Conservation (phyloP, 495 filamentous ascomycete genomes). For the Penicillium fimorum region DNA sequence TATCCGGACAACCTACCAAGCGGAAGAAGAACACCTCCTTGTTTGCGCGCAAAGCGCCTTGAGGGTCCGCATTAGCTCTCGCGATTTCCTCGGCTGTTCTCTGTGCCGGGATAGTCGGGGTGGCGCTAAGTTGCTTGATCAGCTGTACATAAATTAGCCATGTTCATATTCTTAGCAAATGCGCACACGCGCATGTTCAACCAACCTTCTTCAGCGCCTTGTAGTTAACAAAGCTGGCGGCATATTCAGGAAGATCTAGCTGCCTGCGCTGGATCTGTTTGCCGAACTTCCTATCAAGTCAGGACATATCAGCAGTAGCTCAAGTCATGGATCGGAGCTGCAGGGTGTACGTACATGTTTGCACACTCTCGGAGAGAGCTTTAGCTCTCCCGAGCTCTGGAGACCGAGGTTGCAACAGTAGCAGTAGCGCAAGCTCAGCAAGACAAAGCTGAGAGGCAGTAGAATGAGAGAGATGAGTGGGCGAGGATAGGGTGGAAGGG, state of each 20-base stretch:
- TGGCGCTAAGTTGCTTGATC: slow-evolving; percentile 95
- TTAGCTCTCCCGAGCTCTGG: slow-evolving; percentile 21
- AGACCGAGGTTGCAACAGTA: slow-evolving; percentile 5
- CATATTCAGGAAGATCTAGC: slow-evolving; percentile 98
- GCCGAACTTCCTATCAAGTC: slow-evolving; percentile 85
- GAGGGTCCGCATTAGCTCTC: slow-evolving; percentile 63
- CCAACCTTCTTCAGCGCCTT: slow-evolving; percentile 95
- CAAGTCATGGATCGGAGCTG: background rate
- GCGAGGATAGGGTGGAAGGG: slow-evolving; percentile 3
- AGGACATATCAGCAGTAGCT: slow-evolving; percentile 7
- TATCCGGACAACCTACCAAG: slow-evolving; percentile 57
- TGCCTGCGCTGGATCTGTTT: slow-evolving; percentile 98
- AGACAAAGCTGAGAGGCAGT: slow-evolving; percentile 3
- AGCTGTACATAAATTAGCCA: slow-evolving; percentile 57
- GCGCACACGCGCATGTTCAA: background rate
- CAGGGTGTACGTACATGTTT: slow-evolving; percentile 34
- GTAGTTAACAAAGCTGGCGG: slow-evolving; percentile 97
- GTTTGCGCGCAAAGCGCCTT: slow-evolving; percentile 90
- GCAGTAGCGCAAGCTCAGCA: background rate
- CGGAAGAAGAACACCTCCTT: slow-evolving; percentile 99
- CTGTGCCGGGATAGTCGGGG: slow-evolving; percentile 74
- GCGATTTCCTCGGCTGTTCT: slow-evolving; percentile 54
- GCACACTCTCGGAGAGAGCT: slow-evolving; percentile 23
- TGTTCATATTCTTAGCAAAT: background rate
- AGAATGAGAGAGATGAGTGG: background rate